These are phyloP conservation scores for Yamadazyma pseudoaaseri DNA, from an alignment of 1,139 yeast genomes.

Conservation along the genomic window DNA sequence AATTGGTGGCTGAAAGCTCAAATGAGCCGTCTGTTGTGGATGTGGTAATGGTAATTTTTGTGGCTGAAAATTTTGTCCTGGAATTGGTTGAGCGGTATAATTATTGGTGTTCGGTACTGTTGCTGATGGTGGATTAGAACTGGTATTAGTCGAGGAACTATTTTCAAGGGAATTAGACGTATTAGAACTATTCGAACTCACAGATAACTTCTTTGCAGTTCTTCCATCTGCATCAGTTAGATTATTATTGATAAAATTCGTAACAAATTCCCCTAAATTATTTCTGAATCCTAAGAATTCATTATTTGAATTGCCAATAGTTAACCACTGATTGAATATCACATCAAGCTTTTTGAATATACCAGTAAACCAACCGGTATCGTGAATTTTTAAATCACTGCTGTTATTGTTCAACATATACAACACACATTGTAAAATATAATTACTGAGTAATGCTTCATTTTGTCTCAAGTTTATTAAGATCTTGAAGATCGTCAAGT, in stretches of 20 bases:
- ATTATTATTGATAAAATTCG: constrained; percentile 9
- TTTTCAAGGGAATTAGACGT: neutral
- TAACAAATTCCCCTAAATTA: constrained; percentile 10
- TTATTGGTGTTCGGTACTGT: neutral
- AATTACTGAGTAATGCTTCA: constrained; percentile 22
- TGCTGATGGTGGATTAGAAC: neutral
- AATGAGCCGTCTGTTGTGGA: neutral
- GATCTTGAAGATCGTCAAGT: constrained; percentile 34
- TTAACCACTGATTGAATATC: constrained; percentile 24
- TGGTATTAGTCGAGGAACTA: neutral
- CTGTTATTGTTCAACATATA: constrained; percentile 22
- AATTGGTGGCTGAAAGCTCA: neutral
- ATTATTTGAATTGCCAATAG: constrained; percentile 8
- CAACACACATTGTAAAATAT: constrained; percentile 28
- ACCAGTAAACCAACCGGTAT: constrained; percentile 10
- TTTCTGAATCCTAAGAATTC: constrained; percentile 7
- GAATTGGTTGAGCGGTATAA: constrained; percentile 1
- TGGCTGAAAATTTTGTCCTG: neutral
- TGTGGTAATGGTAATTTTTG: neutral
- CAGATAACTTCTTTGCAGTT: constrained; percentile 1
- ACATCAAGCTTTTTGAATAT: constrained; percentile 16
- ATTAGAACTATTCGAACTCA: constrained; percentile 2
- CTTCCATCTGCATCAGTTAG: constrained; percentile 6
- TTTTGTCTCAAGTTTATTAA: constrained; percentile 23
- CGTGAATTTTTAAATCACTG: constrained; percentile 11